Evolutionary conservation across 78 protist species (phyloP), one percentile per base, ranked within the genome.

Genomic region (Planoprotostelium fungivorum): DNA sequence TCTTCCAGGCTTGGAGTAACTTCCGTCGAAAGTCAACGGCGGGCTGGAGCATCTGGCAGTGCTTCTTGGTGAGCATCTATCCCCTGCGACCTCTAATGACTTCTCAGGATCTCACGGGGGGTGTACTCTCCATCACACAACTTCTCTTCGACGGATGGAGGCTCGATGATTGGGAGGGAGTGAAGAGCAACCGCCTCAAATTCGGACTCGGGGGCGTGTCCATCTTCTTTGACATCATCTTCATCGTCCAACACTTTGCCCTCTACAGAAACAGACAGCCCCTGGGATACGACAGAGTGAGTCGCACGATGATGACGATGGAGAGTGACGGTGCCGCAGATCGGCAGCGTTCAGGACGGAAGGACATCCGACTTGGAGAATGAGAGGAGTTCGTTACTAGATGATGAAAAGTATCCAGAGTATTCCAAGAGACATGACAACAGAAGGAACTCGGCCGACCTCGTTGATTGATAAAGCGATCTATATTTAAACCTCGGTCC

Each of bases 1-100:
- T 1, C 88, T 28, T 31, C 9, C 29, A 87, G 88, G 88, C 51
- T 37, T 88, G 83, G 86, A 37, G 88, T 38, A 95, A 95, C 87
- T 88, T 0, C 28, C 0, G 0, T 34, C 37, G 95, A 10, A 91
- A 89, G 37, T 28, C 83, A 36, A 95, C 96, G 29, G 88, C 1
- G 0, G 96, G 96, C 51, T 95, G 95, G 95, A 88, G 31, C 89
- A 93, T 94, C 73, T 51, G 63, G 90, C 88, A 35, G 84, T 93
- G 29, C 38, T 94, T 34, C 91, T 95, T 1, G 95, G 91, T 37
- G 88, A 90, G 63, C 16, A 51, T 51, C 73, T 16, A 51, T 16
- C 16, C 93, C 28, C 95, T 94, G 29, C 93, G 95, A 36, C 5
- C 86, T 25, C 84, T 94, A 23, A 29, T 35, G n/a, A 29, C 25